Conservation (phyloP, 306 rosid species). For the Leucaena leucocephala region DNA sequence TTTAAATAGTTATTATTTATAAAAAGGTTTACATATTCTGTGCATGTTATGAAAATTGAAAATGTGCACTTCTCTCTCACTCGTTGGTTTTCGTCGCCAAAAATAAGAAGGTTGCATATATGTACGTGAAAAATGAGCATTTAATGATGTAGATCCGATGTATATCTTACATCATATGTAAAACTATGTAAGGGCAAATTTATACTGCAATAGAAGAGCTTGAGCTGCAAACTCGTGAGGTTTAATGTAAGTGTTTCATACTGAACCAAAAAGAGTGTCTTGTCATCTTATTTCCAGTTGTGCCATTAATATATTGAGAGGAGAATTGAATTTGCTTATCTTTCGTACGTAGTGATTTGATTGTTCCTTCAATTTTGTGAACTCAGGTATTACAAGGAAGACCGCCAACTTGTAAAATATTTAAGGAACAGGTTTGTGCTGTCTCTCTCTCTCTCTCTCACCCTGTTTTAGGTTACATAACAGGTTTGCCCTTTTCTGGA, state of each 20-base stretch:
- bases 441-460: too few relatives aligned
- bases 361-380: slow-evolving; percentile 14
- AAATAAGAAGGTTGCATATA: too few relatives aligned
- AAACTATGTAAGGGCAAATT: too few relatives aligned
- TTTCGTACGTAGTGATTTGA: slow-evolving; percentile 13
- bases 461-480: not conserved
- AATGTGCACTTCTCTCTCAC: too few relatives aligned
- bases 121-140: too few relatives aligned
- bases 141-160: too few relatives aligned
- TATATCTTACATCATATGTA: too few relatives aligned
- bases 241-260: slow-evolving; percentile 10
- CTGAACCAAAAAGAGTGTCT: not conserved
- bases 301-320: not conserved
- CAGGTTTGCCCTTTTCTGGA: slow-evolving; percentile 54
- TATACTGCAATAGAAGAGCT: slow-evolving; percentile 99
- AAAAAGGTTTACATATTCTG: too few relatives aligned
- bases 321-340: not conserved
- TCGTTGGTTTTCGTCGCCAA: too few relatives aligned
- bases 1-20: too few relatives aligned
- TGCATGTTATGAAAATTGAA: too few relatives aligned
- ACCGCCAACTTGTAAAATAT: slow-evolving; percentile 80
- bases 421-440: slow-evolving; percentile 60
- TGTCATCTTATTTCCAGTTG: slow-evolving; percentile 13
- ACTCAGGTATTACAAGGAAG: slow-evolving; percentile 77
- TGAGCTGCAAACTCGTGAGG: slow-evolving; percentile 92